Conservation (phyloP, 805 yeast species). For the Metschnikowia reukaufii region DNA sequence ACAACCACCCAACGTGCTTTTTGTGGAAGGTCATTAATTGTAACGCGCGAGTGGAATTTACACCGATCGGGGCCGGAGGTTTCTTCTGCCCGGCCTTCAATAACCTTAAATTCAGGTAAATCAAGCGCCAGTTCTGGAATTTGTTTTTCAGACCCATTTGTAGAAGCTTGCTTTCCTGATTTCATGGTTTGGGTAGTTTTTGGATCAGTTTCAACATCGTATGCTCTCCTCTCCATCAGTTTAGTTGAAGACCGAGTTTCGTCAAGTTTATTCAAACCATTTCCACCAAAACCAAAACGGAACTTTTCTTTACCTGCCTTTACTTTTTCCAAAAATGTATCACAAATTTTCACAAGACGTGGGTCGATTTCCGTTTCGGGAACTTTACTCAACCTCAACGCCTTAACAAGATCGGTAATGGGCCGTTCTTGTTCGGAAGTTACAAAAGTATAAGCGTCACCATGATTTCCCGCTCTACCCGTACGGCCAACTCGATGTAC, state of each 20-base stretch:
- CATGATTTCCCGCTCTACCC: conserved; percentile 84
- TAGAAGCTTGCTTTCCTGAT: no score
- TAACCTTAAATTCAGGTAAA: conserved; percentile 47
- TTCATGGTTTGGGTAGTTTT: neutral
- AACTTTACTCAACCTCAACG: conserved; percentile 57
- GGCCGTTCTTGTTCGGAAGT: conserved; percentile 58
- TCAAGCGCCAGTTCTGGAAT: conserved; percentile 11
- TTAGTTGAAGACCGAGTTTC: conserved; percentile 53
- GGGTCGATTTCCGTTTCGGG: conserved; percentile 47
- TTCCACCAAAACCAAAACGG: conserved; percentile 87
- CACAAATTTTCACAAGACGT: conserved; percentile 50
- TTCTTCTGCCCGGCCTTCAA: conserved; percentile 53
- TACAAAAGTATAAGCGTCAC: conserved; percentile 60
- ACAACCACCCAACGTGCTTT: conserved; percentile 76
- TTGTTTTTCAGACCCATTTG: neutral
- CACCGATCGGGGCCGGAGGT: conserved; percentile 56
- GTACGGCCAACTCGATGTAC: conserved; percentile 96
- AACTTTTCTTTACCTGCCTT: conserved; percentile 64
- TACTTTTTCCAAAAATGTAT: conserved; percentile 57
- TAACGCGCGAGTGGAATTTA: conserved; percentile 63
- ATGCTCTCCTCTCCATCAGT: conserved; percentile 49
- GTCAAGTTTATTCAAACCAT: conserved; percentile 80
- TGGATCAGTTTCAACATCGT: conserved; percentile 33
- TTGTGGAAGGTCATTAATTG: conserved; percentile 84
- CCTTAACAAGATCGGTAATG: conserved; percentile 68